Evolutionary conservation across 2,329 filamentous ascomycete species (phyloP).

Genomic region (Tolypocladium nubicola): DNA sequence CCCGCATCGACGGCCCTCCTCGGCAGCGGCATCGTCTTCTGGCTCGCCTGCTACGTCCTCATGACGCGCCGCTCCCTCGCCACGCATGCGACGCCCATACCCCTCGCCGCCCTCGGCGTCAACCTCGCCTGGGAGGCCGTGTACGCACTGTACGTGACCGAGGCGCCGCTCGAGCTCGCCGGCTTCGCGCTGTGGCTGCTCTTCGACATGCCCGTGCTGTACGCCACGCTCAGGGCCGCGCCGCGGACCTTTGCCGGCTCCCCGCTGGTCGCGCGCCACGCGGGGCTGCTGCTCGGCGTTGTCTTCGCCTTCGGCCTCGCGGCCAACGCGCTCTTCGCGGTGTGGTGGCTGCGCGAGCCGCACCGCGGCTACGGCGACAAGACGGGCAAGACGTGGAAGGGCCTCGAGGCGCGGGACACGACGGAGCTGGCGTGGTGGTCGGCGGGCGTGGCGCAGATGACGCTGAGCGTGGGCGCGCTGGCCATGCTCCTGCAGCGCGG

Average conservation of each 20-base stretch:
- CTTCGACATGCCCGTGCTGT: slow-evolving; percentile 36
- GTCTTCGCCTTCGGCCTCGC: slow-evolving; percentile 25
- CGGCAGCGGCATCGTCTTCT: slow-evolving; percentile 25
- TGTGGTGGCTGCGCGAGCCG: slow-evolving; percentile 35
- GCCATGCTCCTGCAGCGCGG: slow-evolving; percentile 33
- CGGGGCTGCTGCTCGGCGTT: slow-evolving; percentile 23
- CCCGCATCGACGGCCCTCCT: slow-evolving; percentile 23
- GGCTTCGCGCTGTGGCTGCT: slow-evolving; percentile 38
- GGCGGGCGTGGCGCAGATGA: slow-evolving; percentile 31
- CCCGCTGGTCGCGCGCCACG: slow-evolving; percentile 29
- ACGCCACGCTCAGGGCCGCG: slow-evolving; percentile 32
- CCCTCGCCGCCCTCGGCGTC: slow-evolving; percentile 33
- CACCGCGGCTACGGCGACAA: slow-evolving; percentile 30
- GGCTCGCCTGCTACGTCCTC: slow-evolving; percentile 34
- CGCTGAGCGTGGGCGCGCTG: slow-evolving; percentile 27
- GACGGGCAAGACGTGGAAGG: slow-evolving; percentile 32
- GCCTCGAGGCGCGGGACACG: slow-evolving; percentile 29
- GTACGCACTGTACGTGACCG: slow-evolving; percentile 35
- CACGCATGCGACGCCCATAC: slow-evolving; percentile 38
- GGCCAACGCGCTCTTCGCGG: slow-evolving; percentile 30
- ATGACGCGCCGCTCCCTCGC: slow-evolving; percentile 33
- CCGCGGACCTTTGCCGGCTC: slow-evolving; percentile 29
- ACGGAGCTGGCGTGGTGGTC: slow-evolving; percentile 41
- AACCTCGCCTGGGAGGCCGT: slow-evolving; percentile 44
- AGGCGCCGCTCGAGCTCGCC: slow-evolving; percentile 28